Evolutionary conservation across 345 rosid species (phyloP).

Genomic region (Dimocarpus longan): DNA sequence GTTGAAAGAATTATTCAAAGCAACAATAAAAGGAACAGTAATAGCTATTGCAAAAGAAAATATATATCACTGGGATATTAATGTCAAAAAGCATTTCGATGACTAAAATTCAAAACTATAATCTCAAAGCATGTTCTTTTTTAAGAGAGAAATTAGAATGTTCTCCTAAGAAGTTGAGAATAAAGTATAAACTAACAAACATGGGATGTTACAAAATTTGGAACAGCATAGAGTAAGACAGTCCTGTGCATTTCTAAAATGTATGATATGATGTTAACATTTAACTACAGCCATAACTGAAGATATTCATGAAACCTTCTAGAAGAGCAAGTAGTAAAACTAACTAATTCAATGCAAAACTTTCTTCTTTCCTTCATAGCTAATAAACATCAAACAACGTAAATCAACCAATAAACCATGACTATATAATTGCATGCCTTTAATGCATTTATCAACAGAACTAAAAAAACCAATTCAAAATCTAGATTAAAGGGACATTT

Average conservation of each 20-base stretch:
- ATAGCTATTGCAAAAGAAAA: not conserved
- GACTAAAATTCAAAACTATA: not conserved
- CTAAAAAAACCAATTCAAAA: conserved; percentile 1
- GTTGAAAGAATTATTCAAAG: conserved; percentile 9
- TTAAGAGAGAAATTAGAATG: too few relatives aligned
- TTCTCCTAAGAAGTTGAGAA: not conserved
- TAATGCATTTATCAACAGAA: conserved; percentile 16
- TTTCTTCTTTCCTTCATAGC: not conserved
- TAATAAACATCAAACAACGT: not conserved
- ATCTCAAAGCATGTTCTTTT: not conserved
- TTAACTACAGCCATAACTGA: not conserved
- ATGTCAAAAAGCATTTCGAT: not conserved
- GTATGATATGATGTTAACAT: too few relatives aligned
- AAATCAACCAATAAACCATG: not conserved
- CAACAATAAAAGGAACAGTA: not conserved
- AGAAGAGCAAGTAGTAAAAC: not conserved
- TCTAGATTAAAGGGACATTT: conserved; percentile 1
- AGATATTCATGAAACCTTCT: not conserved
- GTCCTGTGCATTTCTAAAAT: too few relatives aligned
- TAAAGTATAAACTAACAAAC: too few relatives aligned
- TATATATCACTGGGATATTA: not conserved
- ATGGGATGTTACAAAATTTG: too few relatives aligned
- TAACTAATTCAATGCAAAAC: not conserved
- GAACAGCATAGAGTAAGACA: too few relatives aligned
- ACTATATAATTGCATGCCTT: conserved; percentile 4